Base-by-base conservation (phyloP, 371 early-diverging fungal species). In the Mucor ambiguus region DNA sequence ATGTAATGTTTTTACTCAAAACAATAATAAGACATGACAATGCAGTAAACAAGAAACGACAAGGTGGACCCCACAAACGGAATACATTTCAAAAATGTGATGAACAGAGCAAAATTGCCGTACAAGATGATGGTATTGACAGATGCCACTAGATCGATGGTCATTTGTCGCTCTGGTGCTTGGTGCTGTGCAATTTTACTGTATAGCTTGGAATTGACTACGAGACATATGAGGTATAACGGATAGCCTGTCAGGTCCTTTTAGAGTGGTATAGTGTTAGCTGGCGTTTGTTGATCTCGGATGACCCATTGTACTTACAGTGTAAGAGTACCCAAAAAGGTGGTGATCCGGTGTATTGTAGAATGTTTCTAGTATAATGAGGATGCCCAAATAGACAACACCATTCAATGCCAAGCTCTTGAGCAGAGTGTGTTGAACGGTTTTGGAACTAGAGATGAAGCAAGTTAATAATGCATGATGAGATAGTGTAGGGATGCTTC, bases 221-320 rank as follows among this genome's bases (percentile, higher is more conserved):
- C 37, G 16, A 83, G 65, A 52, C 82, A 79, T 30, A 82, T 58
- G 14, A 80, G 37, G 59, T 81, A 83, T 48, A 85, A 60, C 5
- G 85, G 85, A 68, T 81, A 85, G 2, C 83, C 83, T 59, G 78
- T 77, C 28, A 85, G 67, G 9, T 68, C 70, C 85, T 84, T 58
- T 54, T 4, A 18, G 29, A 30, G 5, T 38, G 28, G 57, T 30
- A 30, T n/a, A n/a, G 30, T 48, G n/a, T 35, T 43, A 9, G 22
- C 16, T 30, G 30, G n/a, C 18, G 22, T 55, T 18, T 22, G n/a
- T 30, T 48, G n/a, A 59, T 57, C 29, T 18, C 10, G 10, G 37
- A 35, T 1, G 10, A 3, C 16, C 2, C 28, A 12, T 16, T 52
- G 12, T 29, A 52, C 69, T 74, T 63, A 82, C 82, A 22, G 71